phyloP scores from a whole-genome alignment of 805 yeast genomes.

The Saccharomycopsis babjevae region DNA sequence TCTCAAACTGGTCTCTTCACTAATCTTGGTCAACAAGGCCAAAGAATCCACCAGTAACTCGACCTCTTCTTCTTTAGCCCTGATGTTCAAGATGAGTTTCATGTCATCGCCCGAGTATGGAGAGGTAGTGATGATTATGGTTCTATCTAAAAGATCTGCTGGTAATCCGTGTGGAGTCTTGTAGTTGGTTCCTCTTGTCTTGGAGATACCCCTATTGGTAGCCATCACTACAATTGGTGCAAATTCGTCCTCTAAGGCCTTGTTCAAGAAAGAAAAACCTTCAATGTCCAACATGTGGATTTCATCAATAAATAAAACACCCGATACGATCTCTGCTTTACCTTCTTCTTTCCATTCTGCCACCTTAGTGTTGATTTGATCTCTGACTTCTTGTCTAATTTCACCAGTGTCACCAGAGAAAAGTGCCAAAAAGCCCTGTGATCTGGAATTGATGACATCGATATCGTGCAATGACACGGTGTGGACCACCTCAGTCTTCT shows the following conservation, averaged over 20 bases:
- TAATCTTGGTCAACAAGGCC: conserved; percentile 80
- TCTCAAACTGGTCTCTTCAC: conserved; percentile 81
- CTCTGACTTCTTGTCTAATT: conserved; percentile 89
- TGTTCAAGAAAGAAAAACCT: conserved; percentile 86
- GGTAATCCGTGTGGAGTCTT: conserved; percentile 98
- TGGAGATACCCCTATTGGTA: conserved; percentile 91
- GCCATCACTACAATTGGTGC: conserved; percentile 98
- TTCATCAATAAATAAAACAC: conserved; percentile 95
- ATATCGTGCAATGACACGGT: conserved; percentile 97
- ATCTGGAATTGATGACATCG: conserved; percentile 94
- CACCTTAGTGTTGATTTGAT: conserved; percentile 91
- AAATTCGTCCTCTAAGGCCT: conserved; percentile 93
- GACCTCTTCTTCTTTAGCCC: conserved; percentile 92
- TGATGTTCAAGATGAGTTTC: conserved; percentile 71
- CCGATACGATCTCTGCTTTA: conserved; percentile 95
- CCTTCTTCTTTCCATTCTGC: conserved; percentile 99
- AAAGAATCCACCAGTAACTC: conserved; percentile 75
- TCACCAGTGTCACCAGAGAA: conserved; percentile 97
- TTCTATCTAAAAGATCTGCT: conserved; percentile 84
- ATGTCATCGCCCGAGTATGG: conserved; percentile 76
- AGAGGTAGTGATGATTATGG: conserved; percentile 82
- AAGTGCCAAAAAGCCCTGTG: conserved; percentile 94
- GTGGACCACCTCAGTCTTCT: conserved; percentile 90
- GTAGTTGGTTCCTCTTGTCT: conserved; percentile 86
- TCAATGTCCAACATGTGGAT: conserved; percentile 98